Evolutionary conservation across 257 asterid species (phyloP).

Genomic region (Cinchona pubescens): DNA sequence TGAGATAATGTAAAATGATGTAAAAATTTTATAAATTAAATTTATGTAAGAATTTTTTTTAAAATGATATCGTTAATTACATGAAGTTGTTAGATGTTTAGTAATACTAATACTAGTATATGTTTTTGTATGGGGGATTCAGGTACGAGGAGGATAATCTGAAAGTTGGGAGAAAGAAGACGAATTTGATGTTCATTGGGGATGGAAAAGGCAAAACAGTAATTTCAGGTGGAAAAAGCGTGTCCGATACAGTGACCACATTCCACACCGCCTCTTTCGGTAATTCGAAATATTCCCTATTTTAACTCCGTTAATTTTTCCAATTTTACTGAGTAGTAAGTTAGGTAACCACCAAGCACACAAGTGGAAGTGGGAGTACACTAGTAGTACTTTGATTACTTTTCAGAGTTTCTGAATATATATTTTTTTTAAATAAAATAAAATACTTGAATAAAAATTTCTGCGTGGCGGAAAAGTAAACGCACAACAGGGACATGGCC

Average conservation of each 20-base stretch:
- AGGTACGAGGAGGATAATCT: constrained; percentile 73
- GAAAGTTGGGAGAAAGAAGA: constrained; percentile 85
- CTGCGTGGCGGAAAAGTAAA: background rate
- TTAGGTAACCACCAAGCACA: no score
- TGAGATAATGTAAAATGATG: no score
- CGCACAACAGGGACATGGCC: background rate
- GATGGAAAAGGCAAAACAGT: constrained; percentile 92
- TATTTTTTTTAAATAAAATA: no score
- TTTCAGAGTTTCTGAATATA: background rate
- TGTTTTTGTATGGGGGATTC: background rate
- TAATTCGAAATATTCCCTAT: constrained; percentile 36
- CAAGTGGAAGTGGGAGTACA: no score
- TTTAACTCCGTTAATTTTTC: no score
- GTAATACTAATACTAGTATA: no score
- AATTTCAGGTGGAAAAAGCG: constrained; percentile 74
- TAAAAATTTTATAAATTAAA: no score
- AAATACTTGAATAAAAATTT: no score
- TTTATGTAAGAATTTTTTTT: no score
- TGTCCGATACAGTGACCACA: constrained; percentile 62
- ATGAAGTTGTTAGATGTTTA: no score
- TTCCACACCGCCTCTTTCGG: constrained; percentile 92
- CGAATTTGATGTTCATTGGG: constrained; percentile 81
- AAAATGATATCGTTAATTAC: no score
- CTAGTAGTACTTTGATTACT: background rate
- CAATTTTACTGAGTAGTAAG: no score